These are phyloP conservation scores for Lodderomyces pseudojiufengensis DNA, from an alignment of 1,139 yeast species.

Conservation along the genomic window DNA sequence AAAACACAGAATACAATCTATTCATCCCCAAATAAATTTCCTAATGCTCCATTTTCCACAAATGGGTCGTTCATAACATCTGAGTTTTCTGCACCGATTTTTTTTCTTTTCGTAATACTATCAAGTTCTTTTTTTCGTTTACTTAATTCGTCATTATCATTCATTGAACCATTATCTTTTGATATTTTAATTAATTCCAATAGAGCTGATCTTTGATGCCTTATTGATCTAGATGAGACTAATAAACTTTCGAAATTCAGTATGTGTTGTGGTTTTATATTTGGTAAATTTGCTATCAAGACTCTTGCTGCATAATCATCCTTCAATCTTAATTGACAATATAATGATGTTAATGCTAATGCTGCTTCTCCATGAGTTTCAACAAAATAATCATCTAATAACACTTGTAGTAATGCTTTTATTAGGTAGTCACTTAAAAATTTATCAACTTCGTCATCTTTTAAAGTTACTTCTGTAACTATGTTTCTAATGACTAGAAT, in stretches of 20 bases:
- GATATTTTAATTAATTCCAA: constrained; percentile 58
- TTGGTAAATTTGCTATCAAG: constrained; percentile 43
- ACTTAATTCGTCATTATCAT: constrained; percentile 36
- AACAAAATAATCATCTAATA: constrained; percentile 72
- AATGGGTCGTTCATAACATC: constrained; percentile 68
- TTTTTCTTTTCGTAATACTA: constrained; percentile 33
- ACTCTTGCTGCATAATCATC: constrained; percentile 53
- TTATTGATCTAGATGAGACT: constrained; percentile 57
- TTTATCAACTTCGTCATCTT: constrained; percentile 74
- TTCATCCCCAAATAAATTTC: constrained; percentile 12
- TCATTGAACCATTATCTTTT: constrained; percentile 24
- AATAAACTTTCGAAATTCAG: constrained; percentile 58
- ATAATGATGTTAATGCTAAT: constrained; percentile 75
- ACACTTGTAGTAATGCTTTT: constrained; percentile 47
- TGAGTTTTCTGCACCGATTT: constrained; percentile 36
- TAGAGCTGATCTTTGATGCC: constrained; percentile 73
- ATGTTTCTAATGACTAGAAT: constrained; percentile 75
- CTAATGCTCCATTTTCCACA: constrained; percentile 59
- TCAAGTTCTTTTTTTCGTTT: constrained; percentile 51
- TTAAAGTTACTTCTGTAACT: constrained; percentile 59
- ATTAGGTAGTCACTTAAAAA: constrained; percentile 61
- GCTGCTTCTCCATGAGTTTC: constrained; percentile 93
- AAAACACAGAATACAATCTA: constrained; percentile 1
- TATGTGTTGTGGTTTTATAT: constrained; percentile 42
- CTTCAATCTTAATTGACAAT: constrained; percentile 66